Base-by-base conservation (phyloP, 2,329 filamentous ascomycete genomes). In the Talaromyces piceae region DNA sequence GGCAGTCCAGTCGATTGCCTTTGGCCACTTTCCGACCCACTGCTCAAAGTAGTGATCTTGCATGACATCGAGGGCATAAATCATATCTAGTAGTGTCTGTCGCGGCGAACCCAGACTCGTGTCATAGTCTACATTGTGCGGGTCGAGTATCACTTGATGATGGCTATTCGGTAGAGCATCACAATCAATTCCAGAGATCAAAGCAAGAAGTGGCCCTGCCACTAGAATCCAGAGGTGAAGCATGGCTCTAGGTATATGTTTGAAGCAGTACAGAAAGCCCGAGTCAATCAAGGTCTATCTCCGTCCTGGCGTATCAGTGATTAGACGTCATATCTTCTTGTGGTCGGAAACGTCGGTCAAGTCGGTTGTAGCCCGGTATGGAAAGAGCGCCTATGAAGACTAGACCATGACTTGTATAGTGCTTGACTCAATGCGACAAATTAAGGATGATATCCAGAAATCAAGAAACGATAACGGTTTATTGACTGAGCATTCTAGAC, bases 1-100 rank as follows among this genome's bases (percentile, higher is more conserved):
- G 16, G 84, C 85, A 0, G 91, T 97, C 91, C 91, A 97, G 72
- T 96, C 91, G 61, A 95, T 96, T 27, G 87, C 80, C 1, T 77
- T 77, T 0, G 90, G 88, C 88, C 91, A 97, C 23, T 82, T 89
- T 9, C 87, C 90, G 30, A 86, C 73, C 77, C 87, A 87, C 4
- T 85, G 71, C 44, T 83, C 78, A 64, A 93, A 96, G 70, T 89
- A 95, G 23, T 77, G 73, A 48, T 80, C 75, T 66, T 96, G 90
- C 77, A 96, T 82, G 5, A 85, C 81, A 44, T 82, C 76, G 56
- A 96, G 75, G 5, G 88, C 86, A 45, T 77, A 67, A 44, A 87
- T 71, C 18, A 84, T 73, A 54, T 70, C 62, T 27, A 62, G 59
- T 47, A 68, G 56, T 7, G 66, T 71, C 31, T 55, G 44, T 26